Conservation (phyloP, 768 basidiomycete genomes). For the Grammothele lineata region DNA sequence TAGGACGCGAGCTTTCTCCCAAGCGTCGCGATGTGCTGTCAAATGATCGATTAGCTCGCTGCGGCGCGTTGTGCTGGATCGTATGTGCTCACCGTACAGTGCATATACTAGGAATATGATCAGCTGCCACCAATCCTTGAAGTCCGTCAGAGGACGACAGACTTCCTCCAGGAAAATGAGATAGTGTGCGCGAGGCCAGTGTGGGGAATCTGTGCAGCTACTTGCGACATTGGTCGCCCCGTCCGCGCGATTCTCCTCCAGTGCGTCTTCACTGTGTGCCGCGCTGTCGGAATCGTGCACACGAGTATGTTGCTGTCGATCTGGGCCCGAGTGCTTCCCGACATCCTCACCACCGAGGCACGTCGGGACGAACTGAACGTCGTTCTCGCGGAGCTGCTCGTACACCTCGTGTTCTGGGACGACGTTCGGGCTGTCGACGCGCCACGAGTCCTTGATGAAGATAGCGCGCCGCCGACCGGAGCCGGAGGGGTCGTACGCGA, state of each 20-base stretch:
- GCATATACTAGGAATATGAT: neutral
- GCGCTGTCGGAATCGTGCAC: neutral
- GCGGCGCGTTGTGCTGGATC: neutral
- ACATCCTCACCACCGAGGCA: neutral
- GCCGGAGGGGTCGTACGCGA: too few species aligned
- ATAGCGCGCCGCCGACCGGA: too few species aligned
- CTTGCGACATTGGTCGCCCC: neutral
- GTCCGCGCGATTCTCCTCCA: too few species aligned
- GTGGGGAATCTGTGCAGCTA: neutral
- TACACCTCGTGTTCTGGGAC: neutral
- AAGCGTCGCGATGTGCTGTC: slow-evolving; percentile 13
- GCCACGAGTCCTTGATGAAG: neutral
- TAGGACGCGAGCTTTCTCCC: slow-evolving; percentile 8
- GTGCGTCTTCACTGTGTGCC: too few species aligned
- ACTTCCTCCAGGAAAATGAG: slow-evolving; percentile 2
- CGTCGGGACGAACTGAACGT: neutral
- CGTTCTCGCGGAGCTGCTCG: neutral
- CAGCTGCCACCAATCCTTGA: neutral
- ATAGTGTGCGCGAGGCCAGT: neutral
- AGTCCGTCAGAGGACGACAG: neutral
- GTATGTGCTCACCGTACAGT: neutral
- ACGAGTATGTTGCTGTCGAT: too few species aligned
- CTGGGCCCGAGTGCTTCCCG: neutral
- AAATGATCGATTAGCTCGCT: neutral
- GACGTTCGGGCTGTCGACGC: neutral